Base-by-base conservation (phyloP, 176 grass and related monocot species). In the Phoenix dactylifera region DNA sequence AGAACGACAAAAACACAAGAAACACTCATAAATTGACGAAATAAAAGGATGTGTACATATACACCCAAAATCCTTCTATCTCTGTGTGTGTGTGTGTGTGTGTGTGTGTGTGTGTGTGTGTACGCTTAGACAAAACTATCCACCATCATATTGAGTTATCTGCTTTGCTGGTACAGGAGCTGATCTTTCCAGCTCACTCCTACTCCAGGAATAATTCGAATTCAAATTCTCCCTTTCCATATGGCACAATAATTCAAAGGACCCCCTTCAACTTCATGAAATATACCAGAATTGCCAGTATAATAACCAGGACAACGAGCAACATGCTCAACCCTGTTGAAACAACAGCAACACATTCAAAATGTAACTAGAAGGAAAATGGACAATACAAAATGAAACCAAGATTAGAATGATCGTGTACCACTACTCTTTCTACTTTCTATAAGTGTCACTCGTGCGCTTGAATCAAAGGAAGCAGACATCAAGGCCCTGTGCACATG, bases 381-480 rank as follows among this genome's bases (percentile, higher is more conserved):
- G 26, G 22, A 25, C 69, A 58, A 57, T 59, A 50, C 35, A 22
- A 28, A 76, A 71, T 16, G 26, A 32, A 59, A 69, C 3, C 57
- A 76, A 7, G 32, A 49, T 74, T 24, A 18, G 15, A 3, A 4
- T 1, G 24, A 44, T 12, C 35, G 3, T 59, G 56, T 86, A 98
- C 87, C 85, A 23, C 58, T 79, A 35, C 63, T 82, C 63, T 81
- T 86, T 29, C 44, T 64, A 22, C 65, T 65, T 62, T 71, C 79
- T 26, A 88, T 70, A 64, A 57, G 77, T 65, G 93, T 92, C 59
- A 92, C 82, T 28, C 82, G 88, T 73, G 88, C 88, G 67, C 82
- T 81, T 54, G 93, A 92, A 71, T 98, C 93, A 1, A 98, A 89
- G 22, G 93, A 98, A 68, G 87, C 74, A 4, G 93, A 98, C 28